A percentile compares a stretch with the other conserved stretches of the same genome.
Evolutionary conservation across 179 eudicot genomes (phyloP).

Genomic region (Camellia oleifera): DNA sequence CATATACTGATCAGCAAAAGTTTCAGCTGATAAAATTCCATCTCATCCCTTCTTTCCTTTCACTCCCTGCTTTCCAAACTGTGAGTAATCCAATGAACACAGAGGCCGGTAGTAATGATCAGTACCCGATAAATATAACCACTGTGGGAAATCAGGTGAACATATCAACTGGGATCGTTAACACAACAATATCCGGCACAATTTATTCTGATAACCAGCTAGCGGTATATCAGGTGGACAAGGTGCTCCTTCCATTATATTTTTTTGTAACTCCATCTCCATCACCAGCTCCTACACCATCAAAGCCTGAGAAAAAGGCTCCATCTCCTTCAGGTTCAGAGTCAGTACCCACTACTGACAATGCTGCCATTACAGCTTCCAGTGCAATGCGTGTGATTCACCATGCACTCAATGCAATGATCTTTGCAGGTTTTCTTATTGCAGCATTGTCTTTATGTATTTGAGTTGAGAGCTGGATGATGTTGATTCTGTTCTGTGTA

Average conservation of each 20-base stretch:
- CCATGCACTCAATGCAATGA: not conserved
- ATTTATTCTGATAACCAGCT: slow-evolving; percentile 24
- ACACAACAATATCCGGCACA: slow-evolving; percentile 16
- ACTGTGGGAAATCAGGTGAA: slow-evolving; percentile 12
- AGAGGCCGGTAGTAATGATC: slow-evolving; percentile 20
- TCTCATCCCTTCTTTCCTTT: not conserved
- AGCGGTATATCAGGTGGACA: slow-evolving; percentile 29
- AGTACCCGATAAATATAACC: slow-evolving; percentile 24
- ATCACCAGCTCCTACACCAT: not conserved
- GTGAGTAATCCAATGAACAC: slow-evolving; percentile 12
- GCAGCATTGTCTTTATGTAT: not conserved
- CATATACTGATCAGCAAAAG: too few species aligned
- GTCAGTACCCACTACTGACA: not conserved
- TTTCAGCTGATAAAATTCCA: too few species aligned
- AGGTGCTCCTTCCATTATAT: slow-evolving; percentile 23
- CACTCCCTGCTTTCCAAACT: slow-evolving; percentile 13
- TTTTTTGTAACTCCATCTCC: slow-evolving; percentile 18
- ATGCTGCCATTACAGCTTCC: not conserved
- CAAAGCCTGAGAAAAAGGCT: not conserved
- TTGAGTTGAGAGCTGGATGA: not conserved
- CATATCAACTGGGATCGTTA: slow-evolving; percentile 25
- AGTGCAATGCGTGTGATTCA: not conserved
- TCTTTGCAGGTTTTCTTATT: not conserved
- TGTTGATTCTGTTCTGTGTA: not conserved
- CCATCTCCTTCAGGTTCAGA: not conserved